Percentiles rank a stretch among this genome's conserved stretches.
Conservation (phyloP, 2,329 filamentous ascomycete genomes). For the Ceratocystis eucalypticola region DNA sequence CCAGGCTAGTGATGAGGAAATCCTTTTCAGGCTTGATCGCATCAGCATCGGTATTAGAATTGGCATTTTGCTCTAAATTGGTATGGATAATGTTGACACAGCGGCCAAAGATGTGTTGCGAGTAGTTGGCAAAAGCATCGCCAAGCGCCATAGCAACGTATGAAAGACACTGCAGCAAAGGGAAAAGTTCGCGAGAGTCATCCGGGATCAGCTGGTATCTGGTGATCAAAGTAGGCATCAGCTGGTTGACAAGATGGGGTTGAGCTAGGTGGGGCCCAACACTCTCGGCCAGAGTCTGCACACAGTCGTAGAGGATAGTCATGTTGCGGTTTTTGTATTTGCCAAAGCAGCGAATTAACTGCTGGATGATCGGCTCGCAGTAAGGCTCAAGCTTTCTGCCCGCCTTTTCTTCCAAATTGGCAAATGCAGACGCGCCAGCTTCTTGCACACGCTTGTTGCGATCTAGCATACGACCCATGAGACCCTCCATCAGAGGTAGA, state of each 20-base stretch:
- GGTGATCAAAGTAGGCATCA: conserved; percentile 86
- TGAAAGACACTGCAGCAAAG: conserved; percentile 87
- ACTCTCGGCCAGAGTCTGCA: conserved; percentile 89
- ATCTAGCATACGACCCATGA: conserved; percentile 88
- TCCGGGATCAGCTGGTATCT: conserved; percentile 80
- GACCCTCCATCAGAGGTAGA: conserved; percentile 92
- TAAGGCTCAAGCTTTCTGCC: conserved; percentile 70
- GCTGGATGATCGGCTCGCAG: conserved; percentile 75
- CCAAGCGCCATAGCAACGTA: conserved; percentile 84
- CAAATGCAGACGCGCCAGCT: conserved; percentile 88
- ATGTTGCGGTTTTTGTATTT: conserved; percentile 99
- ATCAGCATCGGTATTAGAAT: conserved; percentile 51
- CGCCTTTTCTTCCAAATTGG: conserved; percentile 88
- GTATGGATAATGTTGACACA: conserved; percentile 85
- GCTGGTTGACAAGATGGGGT: conserved; percentile 63
- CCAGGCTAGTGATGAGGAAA: conserved; percentile 87
- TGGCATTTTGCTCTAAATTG: conserved; percentile 70
- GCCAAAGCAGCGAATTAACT: conserved; percentile 82
- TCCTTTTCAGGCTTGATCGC: conserved; percentile 85
- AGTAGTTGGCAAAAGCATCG: conserved; percentile 69
- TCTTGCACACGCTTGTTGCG: conserved; percentile 97
- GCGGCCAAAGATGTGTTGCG: conserved; percentile 70
- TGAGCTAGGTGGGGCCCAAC: conserved; percentile 71
- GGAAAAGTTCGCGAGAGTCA: conserved; percentile 85
- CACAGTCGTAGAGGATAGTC: conserved; percentile 96